Percentiles rank a stretch among this genome's conserved stretches.
Conservation (phyloP, 306 rosid species). For the Abrus precatorius region DNA sequence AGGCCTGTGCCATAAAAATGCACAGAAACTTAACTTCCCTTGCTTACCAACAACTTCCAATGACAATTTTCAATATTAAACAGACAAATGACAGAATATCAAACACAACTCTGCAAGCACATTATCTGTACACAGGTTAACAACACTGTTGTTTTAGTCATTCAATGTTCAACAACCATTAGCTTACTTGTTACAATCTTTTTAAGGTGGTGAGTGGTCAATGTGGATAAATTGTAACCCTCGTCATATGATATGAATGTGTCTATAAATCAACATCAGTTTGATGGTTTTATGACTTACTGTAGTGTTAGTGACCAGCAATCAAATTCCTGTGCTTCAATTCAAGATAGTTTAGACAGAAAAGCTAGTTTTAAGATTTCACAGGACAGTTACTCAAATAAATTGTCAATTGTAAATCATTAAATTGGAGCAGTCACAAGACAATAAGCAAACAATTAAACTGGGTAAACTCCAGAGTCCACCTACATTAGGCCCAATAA, state of each 20-base stretch:
- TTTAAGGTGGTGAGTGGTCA: conserved; percentile 21
- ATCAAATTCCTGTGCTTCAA: conserved; percentile 22
- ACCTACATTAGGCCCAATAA: conserved; percentile 95
- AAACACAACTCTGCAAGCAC: conserved; percentile 28
- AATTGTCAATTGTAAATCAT: conserved; percentile 19
- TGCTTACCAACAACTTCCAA: conserved; percentile 2
- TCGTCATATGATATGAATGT: conserved; percentile 4
- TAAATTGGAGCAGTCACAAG: conserved; percentile 10
- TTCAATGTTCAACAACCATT: background rate
- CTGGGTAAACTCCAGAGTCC: background rate
- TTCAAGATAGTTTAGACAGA: conserved; percentile 12
- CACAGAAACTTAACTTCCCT: background rate
- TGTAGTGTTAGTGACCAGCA: conserved; percentile 1
- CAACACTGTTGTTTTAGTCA: background rate
- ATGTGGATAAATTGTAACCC: conserved; percentile 1
- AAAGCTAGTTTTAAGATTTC: conserved; percentile 21
- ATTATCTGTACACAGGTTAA: conserved; percentile 20
- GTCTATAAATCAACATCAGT: conserved; percentile 12
- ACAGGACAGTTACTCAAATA: background rate
- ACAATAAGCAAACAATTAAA: conserved; percentile 26
- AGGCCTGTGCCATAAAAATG: background rate
- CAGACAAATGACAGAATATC: conserved; percentile 23
- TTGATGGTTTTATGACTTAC: background rate
- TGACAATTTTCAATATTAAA: conserved; percentile 13
- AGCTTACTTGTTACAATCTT: conserved; percentile 9